Evolutionary conservation across 225 moss, liverwort and hornwort species (phyloP), one percentile per base, ranked within the genome.

Genomic region (Marchantia paleacea): DNA sequence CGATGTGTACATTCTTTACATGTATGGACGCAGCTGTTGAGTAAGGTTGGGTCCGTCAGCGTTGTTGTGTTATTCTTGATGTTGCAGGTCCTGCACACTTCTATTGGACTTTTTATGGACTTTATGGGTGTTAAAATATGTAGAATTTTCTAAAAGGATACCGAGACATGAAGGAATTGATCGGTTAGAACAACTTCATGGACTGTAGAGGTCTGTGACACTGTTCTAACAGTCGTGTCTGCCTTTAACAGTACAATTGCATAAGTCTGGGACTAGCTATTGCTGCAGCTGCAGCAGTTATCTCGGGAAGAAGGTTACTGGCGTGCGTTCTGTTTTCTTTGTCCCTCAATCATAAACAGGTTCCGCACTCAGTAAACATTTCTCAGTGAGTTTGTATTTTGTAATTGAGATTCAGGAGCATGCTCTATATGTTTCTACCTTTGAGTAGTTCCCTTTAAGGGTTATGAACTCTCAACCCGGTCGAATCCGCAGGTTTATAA

Each of bases 321-420:
- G 93, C 99, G 65, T 92, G 88, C 84, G 88, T 92, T 75, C 82
- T 99, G 31, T 99, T 92, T 84, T 94, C 89, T 74, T 80, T 99
- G 74, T 94, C 99, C 16, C 87, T 99, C 77, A 99, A 99, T 80
- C 95, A 99, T 87, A 99, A 99, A 84, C 99, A 99, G 95, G 99
- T 99, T 70, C 12, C 48, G 8, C 22, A 60, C 75, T 60, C 6
- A 39, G n/a, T 60, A 30, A 12, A 1, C 57, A 22, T 81, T 48
- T 28, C 16, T n/a, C 5, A 18, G 8, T 6, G 1, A 61, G 51
- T 20, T 22, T 28, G 67, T 70, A 2, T 16, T 48, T 6, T 6
- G 52, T 52, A 22, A 10, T 18, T 0, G 48, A 51, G 49, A 51
- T 12, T 10, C 13, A n/a, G 0, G 28, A 54, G 52, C 19, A 72